Conservation (phyloP, 1,139 yeast species). For the Geotrichum restrictum region DNA sequence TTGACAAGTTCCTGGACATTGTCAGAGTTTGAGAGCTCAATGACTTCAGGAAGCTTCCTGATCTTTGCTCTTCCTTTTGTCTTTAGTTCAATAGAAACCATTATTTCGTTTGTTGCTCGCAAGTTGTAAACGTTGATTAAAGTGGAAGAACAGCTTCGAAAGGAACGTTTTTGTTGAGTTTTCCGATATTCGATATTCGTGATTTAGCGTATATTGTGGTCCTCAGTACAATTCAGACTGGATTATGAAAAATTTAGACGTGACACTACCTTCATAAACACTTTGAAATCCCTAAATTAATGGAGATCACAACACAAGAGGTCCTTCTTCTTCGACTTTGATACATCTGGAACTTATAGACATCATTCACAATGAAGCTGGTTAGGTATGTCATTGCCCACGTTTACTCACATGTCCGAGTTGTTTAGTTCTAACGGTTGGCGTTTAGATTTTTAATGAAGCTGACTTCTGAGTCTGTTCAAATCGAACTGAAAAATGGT, state of each 20-base stretch:
- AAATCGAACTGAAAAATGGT: slow-evolving; percentile 90
- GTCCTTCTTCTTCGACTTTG: neutral
- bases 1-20: slow-evolving; percentile 29
- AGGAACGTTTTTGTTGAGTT: neutral
- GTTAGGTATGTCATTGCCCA: slow-evolving; percentile 39
- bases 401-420: no score
- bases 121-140: neutral
- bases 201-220: neutral
- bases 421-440: neutral
- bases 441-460: slow-evolving; percentile 71
- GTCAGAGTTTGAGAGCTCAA: slow-evolving; percentile 31
- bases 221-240: slow-evolving; percentile 4
- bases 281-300: neutral
- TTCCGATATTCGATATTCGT: neutral
- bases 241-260: slow-evolving; percentile 10
- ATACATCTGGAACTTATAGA: neutral
- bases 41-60: slow-evolving; percentile 31
- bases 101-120: slow-evolving; percentile 8
- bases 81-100: slow-evolving; percentile 31
- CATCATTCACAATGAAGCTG: slow-evolving; percentile 47
- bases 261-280: slow-evolving; percentile 1
- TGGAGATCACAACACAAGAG: neutral
- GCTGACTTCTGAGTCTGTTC: slow-evolving; percentile 79
- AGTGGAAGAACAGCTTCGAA: neutral
- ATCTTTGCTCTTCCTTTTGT: slow-evolving; percentile 30